Conservation (phyloP, 2,329 filamentous ascomycete species). For the Aspergillus arachidicola region DNA sequence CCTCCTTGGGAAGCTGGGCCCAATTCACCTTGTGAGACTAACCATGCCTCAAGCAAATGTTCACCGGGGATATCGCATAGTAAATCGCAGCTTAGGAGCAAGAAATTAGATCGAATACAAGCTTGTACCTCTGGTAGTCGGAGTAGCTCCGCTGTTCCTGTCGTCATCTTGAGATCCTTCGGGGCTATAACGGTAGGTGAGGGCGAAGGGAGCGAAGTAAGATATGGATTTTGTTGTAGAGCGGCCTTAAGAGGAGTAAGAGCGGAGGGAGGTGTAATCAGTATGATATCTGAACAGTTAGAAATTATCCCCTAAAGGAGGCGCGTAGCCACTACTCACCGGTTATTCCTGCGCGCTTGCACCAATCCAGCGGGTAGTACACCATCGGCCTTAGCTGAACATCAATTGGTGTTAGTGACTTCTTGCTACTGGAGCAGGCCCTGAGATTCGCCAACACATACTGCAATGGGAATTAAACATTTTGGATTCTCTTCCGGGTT, state of each 20-base stretch:
- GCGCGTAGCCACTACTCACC: slow-evolving; percentile 33
- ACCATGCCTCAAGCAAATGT: slow-evolving; percentile 10
- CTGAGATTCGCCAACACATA: slow-evolving; percentile 41
- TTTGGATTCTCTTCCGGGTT: slow-evolving; percentile 51
- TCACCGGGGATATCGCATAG: slow-evolving; percentile 12
- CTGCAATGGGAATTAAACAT: slow-evolving; percentile 41
- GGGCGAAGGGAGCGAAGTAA: slow-evolving; percentile 50
- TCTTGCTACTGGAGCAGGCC: neutral
- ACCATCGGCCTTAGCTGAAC: slow-evolving; percentile 44
- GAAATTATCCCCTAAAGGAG: slow-evolving; percentile 3
- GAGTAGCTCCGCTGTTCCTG: slow-evolving; percentile 9
- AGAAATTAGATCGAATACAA: slow-evolving; percentile 8
- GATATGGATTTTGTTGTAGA: slow-evolving; percentile 51
- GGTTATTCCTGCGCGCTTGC: slow-evolving; percentile 51
- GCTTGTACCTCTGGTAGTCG: slow-evolving; percentile 11
- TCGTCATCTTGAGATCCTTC: slow-evolving; percentile 13
- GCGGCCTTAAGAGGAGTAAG: slow-evolving; percentile 47
- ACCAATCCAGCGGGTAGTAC: slow-evolving; percentile 52
- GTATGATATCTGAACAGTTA: slow-evolving; percentile 42
- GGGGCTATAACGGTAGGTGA: slow-evolving; percentile 27
- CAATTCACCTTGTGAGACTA: neutral
- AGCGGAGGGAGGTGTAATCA: slow-evolving; percentile 49
- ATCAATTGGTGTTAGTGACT: slow-evolving; percentile 6
- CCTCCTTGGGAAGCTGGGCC: slow-evolving; percentile 64
- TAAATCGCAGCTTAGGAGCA: slow-evolving; percentile 10